phyloP scores from a whole-genome alignment of 441 rosid genomes.

The Viola pubescens region DNA sequence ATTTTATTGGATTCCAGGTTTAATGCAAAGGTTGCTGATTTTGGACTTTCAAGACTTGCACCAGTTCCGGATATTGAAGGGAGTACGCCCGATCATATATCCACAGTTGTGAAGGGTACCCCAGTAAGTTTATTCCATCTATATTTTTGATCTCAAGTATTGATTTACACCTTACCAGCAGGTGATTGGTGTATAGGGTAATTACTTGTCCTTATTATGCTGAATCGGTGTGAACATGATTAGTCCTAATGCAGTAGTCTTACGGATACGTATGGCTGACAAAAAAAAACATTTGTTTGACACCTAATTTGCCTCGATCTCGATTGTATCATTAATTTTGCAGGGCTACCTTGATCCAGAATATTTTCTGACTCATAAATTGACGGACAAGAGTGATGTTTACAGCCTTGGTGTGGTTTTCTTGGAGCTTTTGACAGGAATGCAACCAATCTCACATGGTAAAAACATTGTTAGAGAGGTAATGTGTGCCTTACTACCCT shows the following conservation, averaged over 20 bases:
- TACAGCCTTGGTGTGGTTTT: constrained; percentile 96
- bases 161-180: no score
- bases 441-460: constrained; percentile 90
- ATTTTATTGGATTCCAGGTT: constrained; percentile 67
- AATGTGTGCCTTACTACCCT: constrained; percentile 10
- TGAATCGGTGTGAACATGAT: no score
- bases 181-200: no score
- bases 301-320: background rate
- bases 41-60: constrained; percentile 92
- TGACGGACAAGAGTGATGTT: constrained; percentile 97
- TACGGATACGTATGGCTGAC: background rate
- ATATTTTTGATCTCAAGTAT: background rate
- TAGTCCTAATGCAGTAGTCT: no score
- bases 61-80: constrained; percentile 86
- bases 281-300: background rate
- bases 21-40: constrained; percentile 91
- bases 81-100: constrained; percentile 60
- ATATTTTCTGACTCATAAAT: constrained; percentile 84
- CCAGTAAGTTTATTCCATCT: constrained; percentile 45
- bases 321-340: constrained; percentile 17
- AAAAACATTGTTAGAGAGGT: constrained; percentile 98
- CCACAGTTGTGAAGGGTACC: constrained; percentile 96
- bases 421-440: constrained; percentile 85
- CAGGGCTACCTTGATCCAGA: constrained; percentile 99
- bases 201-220: no score